Conservation (phyloP, 2,329 filamentous ascomycete species). For the Harringtonia aguacate region DNA sequence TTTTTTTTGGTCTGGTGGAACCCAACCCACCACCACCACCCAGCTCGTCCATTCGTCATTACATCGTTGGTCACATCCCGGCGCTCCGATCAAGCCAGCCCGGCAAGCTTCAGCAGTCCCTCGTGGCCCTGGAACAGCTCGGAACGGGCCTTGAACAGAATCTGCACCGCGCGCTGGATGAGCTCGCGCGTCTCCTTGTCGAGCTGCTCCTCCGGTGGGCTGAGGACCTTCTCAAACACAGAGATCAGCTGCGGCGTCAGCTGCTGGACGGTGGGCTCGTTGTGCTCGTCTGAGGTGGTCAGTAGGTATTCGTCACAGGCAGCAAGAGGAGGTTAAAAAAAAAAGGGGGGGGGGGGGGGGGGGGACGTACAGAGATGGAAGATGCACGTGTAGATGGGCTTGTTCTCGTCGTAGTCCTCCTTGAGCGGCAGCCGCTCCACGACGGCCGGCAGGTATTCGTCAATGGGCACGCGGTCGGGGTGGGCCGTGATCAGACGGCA, state of each 20-base stretch:
- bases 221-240: conserved; percentile 63
- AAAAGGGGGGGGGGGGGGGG: conserved; percentile 13
- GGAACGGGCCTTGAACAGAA: conserved; percentile 23
- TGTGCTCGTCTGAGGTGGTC: conserved; percentile 47
- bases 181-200: conserved; percentile 58
- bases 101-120: conserved; percentile 18
- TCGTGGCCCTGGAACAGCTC: conserved; percentile 20
- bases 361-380: conserved; percentile 66
- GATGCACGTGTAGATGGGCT: conserved; percentile 84
- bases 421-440: conserved; percentile 73
- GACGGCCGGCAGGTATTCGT: conserved; percentile 71
- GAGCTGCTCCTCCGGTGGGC: conserved; percentile 63
- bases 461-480: conserved; percentile 69
- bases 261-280: conserved; percentile 58
- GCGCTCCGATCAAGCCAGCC: too few species aligned
- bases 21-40: too few species aligned
- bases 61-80: too few species aligned
- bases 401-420: conserved; percentile 95
- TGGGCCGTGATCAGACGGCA: conserved; percentile 86
- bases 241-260: conserved; percentile 60
- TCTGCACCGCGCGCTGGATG: conserved; percentile 52
- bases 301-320: not conserved
- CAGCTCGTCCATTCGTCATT: not conserved
- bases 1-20: too few species aligned
- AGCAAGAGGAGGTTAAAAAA: not conserved